Evolutionary conservation across 176 grass and related monocot species (phyloP).

Genomic region (Sorghum bicolor): Sorghum_bicolor_NCBIv3 NC_012877.2:60168001-60168500

Average conservation of each 20-base stretch:
- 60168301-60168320: neutral
- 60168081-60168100: neutral
- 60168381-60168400: neutral
- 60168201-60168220: conserved; percentile 48
- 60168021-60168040: neutral
- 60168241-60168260: conserved; percentile 57
- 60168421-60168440: neutral
- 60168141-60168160: conserved; percentile 84
- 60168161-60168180: conserved; percentile 75
- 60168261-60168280: neutral
- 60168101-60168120: neutral
- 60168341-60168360: neutral
- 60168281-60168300: neutral
- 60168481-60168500: conserved; percentile 49
- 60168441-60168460: conserved; percentile 41
- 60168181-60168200: conserved; percentile 58
- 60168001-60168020: too few relatives aligned
- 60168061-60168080: neutral
- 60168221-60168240: conserved; percentile 49
- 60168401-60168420: neutral
- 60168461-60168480: conserved; percentile 39
- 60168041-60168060: neutral
- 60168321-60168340: conserved; percentile 15
- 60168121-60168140: conserved; percentile 96
- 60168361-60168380: neutral